Conservation (phyloP, 163 green algal species). For the Botryococcus braunii region DNA sequence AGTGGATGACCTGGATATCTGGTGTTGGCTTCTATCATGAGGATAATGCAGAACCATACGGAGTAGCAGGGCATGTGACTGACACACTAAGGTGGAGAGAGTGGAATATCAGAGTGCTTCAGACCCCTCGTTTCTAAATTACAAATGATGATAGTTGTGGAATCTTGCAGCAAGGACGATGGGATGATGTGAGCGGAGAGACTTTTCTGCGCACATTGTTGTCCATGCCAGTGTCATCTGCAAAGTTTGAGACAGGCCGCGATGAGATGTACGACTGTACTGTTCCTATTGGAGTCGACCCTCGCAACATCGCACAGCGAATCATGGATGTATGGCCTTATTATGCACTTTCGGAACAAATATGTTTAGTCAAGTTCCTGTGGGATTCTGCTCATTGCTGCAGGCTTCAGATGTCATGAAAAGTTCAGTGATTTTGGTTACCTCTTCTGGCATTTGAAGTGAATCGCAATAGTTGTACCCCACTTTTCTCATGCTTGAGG, state of each 20-base stretch:
- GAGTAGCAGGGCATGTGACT: too few relatives aligned
- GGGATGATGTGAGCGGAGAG: constrained; percentile 81
- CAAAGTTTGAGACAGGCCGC: neutral
- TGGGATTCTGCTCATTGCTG: too few relatives aligned
- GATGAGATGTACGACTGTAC: constrained; percentile 1
- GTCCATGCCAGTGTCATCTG: neutral
- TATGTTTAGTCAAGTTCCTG: too few relatives aligned
- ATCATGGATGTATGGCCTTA: constrained; percentile 66
- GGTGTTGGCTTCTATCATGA: too few relatives aligned
- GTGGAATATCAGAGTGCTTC: neutral
- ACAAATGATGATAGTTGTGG: neutral
- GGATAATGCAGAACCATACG: too few relatives aligned
- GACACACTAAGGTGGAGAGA: neutral
- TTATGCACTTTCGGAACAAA: too few relatives aligned
- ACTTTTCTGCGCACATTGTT: constrained; percentile 74
- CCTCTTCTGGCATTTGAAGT: too few relatives aligned
- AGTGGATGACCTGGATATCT: too few relatives aligned
- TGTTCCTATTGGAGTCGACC: constrained; percentile 52
- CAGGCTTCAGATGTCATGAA: too few relatives aligned
- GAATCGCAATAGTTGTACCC: too few relatives aligned
- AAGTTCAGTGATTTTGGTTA: too few relatives aligned
- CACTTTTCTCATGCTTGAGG: too few relatives aligned
- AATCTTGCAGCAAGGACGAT: constrained; percentile 49
- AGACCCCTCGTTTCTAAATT: neutral
- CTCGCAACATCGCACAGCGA: constrained; percentile 69